Conservation (phyloP, 805 yeast species). For the Metschnikowia lunata region DNA sequence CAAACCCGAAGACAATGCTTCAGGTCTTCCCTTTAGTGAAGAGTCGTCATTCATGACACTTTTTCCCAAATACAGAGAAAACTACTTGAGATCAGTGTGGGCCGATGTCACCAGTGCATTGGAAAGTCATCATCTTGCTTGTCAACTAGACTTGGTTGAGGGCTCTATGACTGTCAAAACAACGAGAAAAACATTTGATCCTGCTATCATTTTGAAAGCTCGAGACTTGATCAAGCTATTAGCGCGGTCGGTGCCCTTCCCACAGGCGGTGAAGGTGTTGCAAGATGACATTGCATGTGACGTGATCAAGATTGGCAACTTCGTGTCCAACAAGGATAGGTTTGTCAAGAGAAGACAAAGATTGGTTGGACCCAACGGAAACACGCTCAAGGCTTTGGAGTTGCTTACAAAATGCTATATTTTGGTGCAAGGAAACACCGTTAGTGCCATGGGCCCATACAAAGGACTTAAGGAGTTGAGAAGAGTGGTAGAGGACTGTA, state of each 20-base stretch:
- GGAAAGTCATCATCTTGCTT: slow-evolving; percentile 69
- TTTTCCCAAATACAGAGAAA: slow-evolving; percentile 95
- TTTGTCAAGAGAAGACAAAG: slow-evolving; percentile 95
- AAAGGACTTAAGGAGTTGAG: slow-evolving; percentile 89
- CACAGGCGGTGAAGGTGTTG: slow-evolving; percentile 88
- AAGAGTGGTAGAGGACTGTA: slow-evolving; percentile 95
- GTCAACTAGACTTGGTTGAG: slow-evolving; percentile 85
- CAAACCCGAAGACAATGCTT: slow-evolving; percentile 80
- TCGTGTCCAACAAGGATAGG: slow-evolving; percentile 86
- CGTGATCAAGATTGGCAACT: slow-evolving; percentile 88
- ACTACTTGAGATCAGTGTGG: slow-evolving; percentile 85
- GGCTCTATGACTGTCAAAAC: slow-evolving; percentile 97
- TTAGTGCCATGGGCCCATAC: slow-evolving; percentile 93
- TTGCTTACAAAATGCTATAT: slow-evolving; percentile 92
- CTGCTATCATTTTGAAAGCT: slow-evolving; percentile 88
- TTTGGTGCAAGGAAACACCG: slow-evolving; percentile 95
- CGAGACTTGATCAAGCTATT: slow-evolving; percentile 89
- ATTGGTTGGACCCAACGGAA: slow-evolving; percentile 94
- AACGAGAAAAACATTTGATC: slow-evolving; percentile 92
- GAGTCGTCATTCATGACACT: slow-evolving; percentile 92
- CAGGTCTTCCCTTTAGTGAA: slow-evolving; percentile 89
- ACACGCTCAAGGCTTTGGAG: slow-evolving; percentile 92
- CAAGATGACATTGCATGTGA: slow-evolving; percentile 95
- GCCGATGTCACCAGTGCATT: slow-evolving; percentile 83
- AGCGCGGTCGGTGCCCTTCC: slow-evolving; percentile 95